A percentile compares a stretch with the other conserved stretches of the same genome.
These are phyloP conservation scores for Aspergillus intermedius DNA, from an alignment of 2,329 filamentous ascomycete genomes.

Conservation along the genomic window DNA sequence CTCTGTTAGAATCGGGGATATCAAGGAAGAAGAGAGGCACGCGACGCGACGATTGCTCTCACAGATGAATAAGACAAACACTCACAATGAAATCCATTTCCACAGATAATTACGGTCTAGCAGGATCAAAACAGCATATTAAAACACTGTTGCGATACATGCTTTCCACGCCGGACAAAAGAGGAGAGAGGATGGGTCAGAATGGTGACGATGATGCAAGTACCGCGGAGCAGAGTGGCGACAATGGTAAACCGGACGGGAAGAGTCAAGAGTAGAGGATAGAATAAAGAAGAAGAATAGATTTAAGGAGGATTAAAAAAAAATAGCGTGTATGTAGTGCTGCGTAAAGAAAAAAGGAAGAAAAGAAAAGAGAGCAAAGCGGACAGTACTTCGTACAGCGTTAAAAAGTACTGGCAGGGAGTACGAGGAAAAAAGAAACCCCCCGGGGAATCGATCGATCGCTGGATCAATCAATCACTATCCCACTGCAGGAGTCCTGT, in stretches of 20 bases:
- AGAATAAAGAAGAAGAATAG: background rate
- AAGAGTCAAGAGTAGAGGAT: conserved; percentile 5
- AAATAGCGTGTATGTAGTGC: background rate
- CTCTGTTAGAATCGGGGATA: conserved; percentile 1
- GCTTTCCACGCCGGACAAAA: conserved; percentile 14
- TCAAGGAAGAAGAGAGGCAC: background rate
- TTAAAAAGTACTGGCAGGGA: background rate
- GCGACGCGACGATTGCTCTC: conserved; percentile 3
- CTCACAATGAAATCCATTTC: conserved; percentile 43
- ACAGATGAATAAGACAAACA: conserved; percentile 9
- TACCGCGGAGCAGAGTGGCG: background rate
- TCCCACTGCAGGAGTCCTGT: no score
- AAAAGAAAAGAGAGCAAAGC: conserved; percentile 1
- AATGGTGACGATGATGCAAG: conserved; percentile 14
- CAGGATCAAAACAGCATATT: conserved; percentile 19
- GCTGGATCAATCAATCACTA: no score
- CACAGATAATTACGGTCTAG: conserved; percentile 20
- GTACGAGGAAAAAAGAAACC: conserved; percentile 4
- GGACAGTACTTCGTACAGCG: background rate
- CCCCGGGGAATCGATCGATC: background rate
- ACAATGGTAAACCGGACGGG: conserved; percentile 1
- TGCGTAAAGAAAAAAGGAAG: background rate
- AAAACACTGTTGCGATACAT: conserved; percentile 30
- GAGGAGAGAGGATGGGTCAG: conserved; percentile 4
- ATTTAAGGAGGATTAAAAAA: background rate